Conservation (phyloP, 1,284 basidiomycete species). For the Prillingera fragicola region DNA sequence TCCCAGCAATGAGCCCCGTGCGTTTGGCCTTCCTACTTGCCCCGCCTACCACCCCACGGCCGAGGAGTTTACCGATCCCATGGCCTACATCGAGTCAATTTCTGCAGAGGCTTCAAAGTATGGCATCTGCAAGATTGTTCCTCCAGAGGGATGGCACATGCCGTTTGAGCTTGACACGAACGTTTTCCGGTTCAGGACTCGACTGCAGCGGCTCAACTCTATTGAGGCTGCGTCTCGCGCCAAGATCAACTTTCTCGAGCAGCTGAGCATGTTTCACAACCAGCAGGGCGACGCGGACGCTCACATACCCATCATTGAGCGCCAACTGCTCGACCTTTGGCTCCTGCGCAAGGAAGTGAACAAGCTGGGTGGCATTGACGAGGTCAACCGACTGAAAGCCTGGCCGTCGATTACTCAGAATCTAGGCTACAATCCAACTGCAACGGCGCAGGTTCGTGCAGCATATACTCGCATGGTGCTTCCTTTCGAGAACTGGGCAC, state of each 20-base stretch:
- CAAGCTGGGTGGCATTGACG: constrained; percentile 77
- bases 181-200: constrained; percentile 73
- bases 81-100: constrained; percentile 86
- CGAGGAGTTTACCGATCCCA: constrained; percentile 92
- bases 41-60: constrained; percentile 80
- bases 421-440: constrained; percentile 61
- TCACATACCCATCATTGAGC: constrained; percentile 85
- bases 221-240: constrained; percentile 96
- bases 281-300: constrained; percentile 82
- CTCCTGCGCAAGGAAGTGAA: constrained; percentile 85
- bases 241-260: constrained; percentile 94
- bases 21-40: constrained; percentile 84
- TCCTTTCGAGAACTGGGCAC: constrained; percentile 87
- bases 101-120: constrained; percentile 67
- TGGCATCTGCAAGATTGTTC: constrained; percentile 95
- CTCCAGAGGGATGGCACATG: constrained; percentile 90
- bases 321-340: constrained; percentile 89
- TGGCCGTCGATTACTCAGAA: constrained; percentile 80
- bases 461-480: constrained; percentile 86
- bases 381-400: constrained; percentile 64
- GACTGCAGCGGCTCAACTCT: constrained; percentile 89
- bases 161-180: constrained; percentile 94
- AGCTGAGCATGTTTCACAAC: constrained; percentile 86
- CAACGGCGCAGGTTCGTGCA: constrained; percentile 68
- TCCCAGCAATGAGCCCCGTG: constrained; percentile 48